phyloP scores from a whole-genome alignment of 2,329 filamentous ascomycete species.

The Epichloe coenophiala region DNA sequence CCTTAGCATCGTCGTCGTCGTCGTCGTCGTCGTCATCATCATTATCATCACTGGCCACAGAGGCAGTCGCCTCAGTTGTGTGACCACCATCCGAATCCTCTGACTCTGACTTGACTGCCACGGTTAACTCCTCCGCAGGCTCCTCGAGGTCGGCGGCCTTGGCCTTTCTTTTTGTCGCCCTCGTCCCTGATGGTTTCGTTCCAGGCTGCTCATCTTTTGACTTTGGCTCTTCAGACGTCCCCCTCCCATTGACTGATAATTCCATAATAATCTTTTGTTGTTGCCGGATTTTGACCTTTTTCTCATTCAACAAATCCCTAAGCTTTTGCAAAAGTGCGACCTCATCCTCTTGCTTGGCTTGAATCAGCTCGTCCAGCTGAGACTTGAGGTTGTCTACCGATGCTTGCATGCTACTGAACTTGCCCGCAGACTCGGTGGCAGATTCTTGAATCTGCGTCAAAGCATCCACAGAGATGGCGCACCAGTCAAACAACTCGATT shows the following conservation, averaged over 20 bases:
- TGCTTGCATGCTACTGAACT: slow-evolving; percentile 35
- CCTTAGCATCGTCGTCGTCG: background rate
- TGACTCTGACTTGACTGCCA: slow-evolving; percentile 16
- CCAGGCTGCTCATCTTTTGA: slow-evolving; percentile 10
- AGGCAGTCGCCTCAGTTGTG: slow-evolving; percentile 26
- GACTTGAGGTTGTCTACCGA: slow-evolving; percentile 43
- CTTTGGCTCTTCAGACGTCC: slow-evolving; percentile 16
- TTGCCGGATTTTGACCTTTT: slow-evolving; percentile 67
- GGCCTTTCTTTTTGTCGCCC: slow-evolving; percentile 37
- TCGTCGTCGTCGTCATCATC: slow-evolving; percentile 20
- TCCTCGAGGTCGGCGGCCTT: slow-evolving; percentile 26
- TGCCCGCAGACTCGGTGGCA: slow-evolving; percentile 27
- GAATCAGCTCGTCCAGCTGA: slow-evolving; percentile 53
- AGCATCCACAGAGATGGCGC: slow-evolving; percentile 40
- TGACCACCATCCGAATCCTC: slow-evolving; percentile 28
- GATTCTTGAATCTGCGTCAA: slow-evolving; percentile 30
- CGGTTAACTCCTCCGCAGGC: slow-evolving; percentile 34
- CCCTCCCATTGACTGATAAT: slow-evolving; percentile 20
- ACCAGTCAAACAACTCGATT: slow-evolving; percentile 59
- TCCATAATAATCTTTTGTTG: slow-evolving; percentile 48
- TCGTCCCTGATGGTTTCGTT: slow-evolving; percentile 21
- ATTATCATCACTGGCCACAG: slow-evolving; percentile 29
- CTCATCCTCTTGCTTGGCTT: slow-evolving; percentile 54
- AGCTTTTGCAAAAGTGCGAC: slow-evolving; percentile 55
- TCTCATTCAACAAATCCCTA: slow-evolving; percentile 57